These are phyloP conservation scores for Piloderma croceum DNA, from an alignment of 768 basidiomycete species.

Conservation along the genomic window DNA sequence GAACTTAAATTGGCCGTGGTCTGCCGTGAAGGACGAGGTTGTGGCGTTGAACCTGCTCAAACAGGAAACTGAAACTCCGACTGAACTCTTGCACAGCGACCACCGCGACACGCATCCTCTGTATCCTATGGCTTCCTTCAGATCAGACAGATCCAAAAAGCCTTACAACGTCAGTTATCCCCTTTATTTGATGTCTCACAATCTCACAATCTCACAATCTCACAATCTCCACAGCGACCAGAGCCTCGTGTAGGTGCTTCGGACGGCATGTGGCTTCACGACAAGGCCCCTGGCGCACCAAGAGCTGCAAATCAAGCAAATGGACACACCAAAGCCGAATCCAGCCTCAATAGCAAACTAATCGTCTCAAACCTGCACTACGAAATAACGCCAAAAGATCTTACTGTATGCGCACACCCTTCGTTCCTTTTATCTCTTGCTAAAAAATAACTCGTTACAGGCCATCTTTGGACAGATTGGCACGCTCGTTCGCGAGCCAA, in stretches of 20 bases:
- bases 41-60: too few species aligned
- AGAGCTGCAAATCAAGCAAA: slow-evolving; percentile 20
- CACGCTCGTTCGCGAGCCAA: slow-evolving; percentile 87
- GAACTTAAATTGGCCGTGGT: too few species aligned
- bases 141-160: slow-evolving; percentile 31
- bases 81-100: too few species aligned
- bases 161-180: slow-evolving; percentile 36
- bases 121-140: slow-evolving; percentile 21
- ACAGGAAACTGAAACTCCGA: too few species aligned
- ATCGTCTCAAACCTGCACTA: slow-evolving; percentile 88
- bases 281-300: slow-evolving; percentile 55
- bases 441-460: slow-evolving; percentile 30
- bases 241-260: slow-evolving; percentile 37
- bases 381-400: slow-evolving; percentile 83
- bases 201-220: neutral
- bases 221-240: slow-evolving; percentile 44
- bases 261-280: slow-evolving; percentile 72
- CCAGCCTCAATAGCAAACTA: slow-evolving; percentile 49
- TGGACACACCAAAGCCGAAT: slow-evolving; percentile 21
- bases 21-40: too few species aligned
- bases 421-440: slow-evolving; percentile 5
- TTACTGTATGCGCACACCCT: slow-evolving; percentile 57
- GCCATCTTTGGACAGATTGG: slow-evolving; percentile 89
- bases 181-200: neutral
- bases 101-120: too few species aligned